phyloP scores from a whole-genome alignment of 2,329 filamentous ascomycete species.

The Bipolaris oryzae region DNA sequence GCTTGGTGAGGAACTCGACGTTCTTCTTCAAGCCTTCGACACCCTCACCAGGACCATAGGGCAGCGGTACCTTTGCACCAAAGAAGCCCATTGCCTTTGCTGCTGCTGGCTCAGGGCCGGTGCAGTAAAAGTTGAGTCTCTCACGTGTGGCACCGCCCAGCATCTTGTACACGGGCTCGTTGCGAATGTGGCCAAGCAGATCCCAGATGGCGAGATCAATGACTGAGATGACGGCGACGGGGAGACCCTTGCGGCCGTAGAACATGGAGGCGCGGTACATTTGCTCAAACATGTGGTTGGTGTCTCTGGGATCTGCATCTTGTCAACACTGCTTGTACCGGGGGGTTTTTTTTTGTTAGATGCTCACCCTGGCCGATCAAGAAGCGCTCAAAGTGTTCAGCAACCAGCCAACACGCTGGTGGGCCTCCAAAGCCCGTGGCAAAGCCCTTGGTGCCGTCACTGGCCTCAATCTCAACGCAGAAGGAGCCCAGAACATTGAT shows the following conservation, averaged over 20 bases:
- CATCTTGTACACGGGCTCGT: constrained; percentile 92
- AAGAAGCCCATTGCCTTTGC: constrained; percentile 88
- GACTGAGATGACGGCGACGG: constrained; percentile 89
- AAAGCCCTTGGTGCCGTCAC: constrained; percentile 90
- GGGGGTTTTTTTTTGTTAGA: background rate
- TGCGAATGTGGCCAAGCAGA: constrained; percentile 85
- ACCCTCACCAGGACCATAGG: constrained; percentile 88
- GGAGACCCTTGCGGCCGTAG: constrained; percentile 91
- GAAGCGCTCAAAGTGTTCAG: constrained; percentile 93
- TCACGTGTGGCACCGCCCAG: constrained; percentile 90
- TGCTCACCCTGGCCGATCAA: constrained; percentile 72
- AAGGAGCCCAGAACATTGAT: constrained; percentile 96
- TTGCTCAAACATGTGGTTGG: constrained; percentile 90
- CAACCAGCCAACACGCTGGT: constrained; percentile 90
- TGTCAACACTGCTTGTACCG: background rate
- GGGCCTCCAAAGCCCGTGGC: constrained; percentile 94
- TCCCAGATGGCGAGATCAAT: constrained; percentile 95
- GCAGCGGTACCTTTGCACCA: constrained; percentile 87
- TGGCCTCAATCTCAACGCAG: constrained; percentile 85
- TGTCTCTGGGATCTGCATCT: constrained; percentile 78
- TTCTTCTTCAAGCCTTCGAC: constrained; percentile 84
- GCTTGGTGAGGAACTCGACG: constrained; percentile 83
- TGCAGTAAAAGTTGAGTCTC: constrained; percentile 91
- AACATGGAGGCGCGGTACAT: constrained; percentile 98
- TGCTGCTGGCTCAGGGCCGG: constrained; percentile 79